These are phyloP conservation scores for Aegilops longissima DNA, from an alignment of 176 grass and related monocot species.

Conservation along the genomic window DNA sequence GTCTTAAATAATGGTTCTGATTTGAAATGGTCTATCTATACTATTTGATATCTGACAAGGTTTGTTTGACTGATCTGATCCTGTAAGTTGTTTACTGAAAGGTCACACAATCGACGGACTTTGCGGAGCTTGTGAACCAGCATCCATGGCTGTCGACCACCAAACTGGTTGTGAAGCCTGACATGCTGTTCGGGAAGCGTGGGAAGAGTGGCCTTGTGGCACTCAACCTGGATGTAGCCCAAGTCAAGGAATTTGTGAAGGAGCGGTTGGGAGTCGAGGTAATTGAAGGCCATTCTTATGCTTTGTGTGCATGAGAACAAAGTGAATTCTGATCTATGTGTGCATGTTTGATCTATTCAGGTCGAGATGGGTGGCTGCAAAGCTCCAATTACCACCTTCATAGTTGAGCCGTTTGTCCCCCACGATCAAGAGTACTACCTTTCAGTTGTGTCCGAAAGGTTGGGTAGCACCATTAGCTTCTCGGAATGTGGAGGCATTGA, in stretches of 20 bases:
- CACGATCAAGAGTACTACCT: slow-evolving; percentile 94
- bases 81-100: background rate
- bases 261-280: slow-evolving; percentile 76
- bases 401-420: slow-evolving; percentile 84
- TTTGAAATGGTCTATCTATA: background rate
- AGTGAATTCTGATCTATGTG: background rate
- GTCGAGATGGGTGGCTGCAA: slow-evolving; percentile 92
- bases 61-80: slow-evolving; percentile 7
- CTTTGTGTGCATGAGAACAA: background rate
- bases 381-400: slow-evolving; percentile 94
- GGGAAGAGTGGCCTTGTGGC: slow-evolving; percentile 93
- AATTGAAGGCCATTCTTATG: background rate
- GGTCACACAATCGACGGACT: slow-evolving; percentile 80
- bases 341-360: slow-evolving; percentile 30
- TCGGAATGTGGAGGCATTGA: slow-evolving; percentile 93
- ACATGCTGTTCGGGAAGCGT: slow-evolving; percentile 98
- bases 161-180: slow-evolving; percentile 84
- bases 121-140: slow-evolving; percentile 52
- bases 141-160: slow-evolving; percentile 80
- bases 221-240: slow-evolving; percentile 78
- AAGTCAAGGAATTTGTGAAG: slow-evolving; percentile 81
- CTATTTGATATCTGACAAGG: background rate
- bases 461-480: slow-evolving; percentile 92
- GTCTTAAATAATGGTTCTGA: background rate
- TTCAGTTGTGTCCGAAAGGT: slow-evolving; percentile 72